Conservation (phyloP, 2,329 filamentous ascomycete genomes). For the Trichoderma sp. region DNA sequence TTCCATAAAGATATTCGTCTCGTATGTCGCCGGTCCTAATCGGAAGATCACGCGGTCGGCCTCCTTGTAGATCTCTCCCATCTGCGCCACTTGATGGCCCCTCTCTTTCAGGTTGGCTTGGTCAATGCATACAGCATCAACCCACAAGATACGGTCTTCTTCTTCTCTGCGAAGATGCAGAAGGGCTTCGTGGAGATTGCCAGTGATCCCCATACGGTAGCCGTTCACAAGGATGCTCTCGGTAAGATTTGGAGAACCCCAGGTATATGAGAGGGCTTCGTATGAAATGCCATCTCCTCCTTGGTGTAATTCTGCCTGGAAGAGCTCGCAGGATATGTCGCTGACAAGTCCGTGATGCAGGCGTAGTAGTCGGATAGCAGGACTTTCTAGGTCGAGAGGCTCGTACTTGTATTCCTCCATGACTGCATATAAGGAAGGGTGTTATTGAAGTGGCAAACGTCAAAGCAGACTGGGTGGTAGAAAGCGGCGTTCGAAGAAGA, state of each 20-base stretch:
- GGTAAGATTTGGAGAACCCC: not conserved
- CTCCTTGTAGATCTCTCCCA: conserved; percentile 25
- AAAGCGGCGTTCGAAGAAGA: too few species aligned
- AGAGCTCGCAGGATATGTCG: not conserved
- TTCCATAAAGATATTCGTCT: conserved; percentile 17
- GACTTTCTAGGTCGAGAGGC: not conserved
- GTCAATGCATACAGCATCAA: conserved; percentile 21
- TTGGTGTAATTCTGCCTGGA: not conserved
- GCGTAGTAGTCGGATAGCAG: not conserved
- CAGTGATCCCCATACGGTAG: not conserved
- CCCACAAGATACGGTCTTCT: conserved; percentile 5
- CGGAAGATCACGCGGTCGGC: conserved; percentile 25
- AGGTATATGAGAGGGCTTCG: conserved; percentile 28
- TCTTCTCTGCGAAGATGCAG: not conserved
- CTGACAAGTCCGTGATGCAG: not conserved
- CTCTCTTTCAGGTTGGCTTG: conserved; percentile 19
- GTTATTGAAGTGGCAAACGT: too few species aligned
- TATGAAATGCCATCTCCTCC: conserved; percentile 6
- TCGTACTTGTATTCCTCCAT: conserved; percentile 13
- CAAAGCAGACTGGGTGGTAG: not conserved
- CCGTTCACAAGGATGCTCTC: not conserved
- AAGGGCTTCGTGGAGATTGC: conserved; percentile 9
- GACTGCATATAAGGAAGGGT: not conserved
- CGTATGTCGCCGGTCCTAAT: not conserved
- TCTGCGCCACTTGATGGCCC: conserved; percentile 28